Evolutionary conservation across 2,329 filamentous ascomycete genomes (phyloP).

Genomic region (Boeremia lycopersici): DNA sequence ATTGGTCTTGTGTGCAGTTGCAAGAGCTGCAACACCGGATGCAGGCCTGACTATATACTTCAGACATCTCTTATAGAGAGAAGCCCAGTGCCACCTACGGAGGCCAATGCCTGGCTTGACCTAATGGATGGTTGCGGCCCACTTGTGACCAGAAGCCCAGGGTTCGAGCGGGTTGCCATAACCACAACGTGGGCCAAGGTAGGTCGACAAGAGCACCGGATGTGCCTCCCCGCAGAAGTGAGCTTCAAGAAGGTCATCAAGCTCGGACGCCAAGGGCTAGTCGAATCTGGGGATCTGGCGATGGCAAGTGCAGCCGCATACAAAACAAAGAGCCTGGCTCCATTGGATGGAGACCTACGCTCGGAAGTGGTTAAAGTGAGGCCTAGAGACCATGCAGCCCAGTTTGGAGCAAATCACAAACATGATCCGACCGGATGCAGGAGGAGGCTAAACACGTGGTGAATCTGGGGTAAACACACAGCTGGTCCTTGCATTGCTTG

Average conservation of each 20-base stretch:
- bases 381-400: conserved; percentile 1
- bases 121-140: conserved; percentile 8
- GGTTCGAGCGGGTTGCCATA: not conserved
- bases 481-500: conserved; percentile 5
- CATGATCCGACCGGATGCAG: not conserved
- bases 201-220: conserved; percentile 12
- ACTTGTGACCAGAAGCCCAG: not conserved
- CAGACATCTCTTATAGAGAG: not conserved
- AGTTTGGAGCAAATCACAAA: not conserved
- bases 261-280: conserved; percentile 10
- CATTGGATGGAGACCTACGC: not conserved
- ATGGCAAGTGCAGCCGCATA: conserved; percentile 3
- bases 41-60: conserved; percentile 4
- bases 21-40: not conserved
- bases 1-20: not conserved
- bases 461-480: conserved; percentile 9
- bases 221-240: not conserved
- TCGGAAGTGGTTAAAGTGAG: not conserved
- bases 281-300: conserved; percentile 4
- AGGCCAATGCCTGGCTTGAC: conserved; percentile 3
- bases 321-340: not conserved
- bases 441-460: not conserved
- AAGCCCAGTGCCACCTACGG: not conserved
- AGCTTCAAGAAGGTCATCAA: conserved; percentile 1
- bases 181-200: not conserved